Evolutionary conservation across 2,329 filamentous ascomycete species (phyloP), one percentile per base, ranked within the genome.

Genomic region (Talaromyces amestolkiae): DNA sequence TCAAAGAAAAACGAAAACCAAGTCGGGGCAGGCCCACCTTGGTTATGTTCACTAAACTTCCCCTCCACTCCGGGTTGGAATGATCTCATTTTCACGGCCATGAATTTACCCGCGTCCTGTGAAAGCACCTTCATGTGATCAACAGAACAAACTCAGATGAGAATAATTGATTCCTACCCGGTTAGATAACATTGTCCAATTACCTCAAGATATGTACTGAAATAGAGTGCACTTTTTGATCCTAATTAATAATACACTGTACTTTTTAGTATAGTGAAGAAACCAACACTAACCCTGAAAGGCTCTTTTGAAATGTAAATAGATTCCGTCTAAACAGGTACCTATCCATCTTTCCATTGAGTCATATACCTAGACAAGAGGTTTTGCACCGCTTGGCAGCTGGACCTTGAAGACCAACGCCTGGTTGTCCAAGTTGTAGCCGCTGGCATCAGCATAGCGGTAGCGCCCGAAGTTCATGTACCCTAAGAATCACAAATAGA

Each of bases 371-470:
- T 59, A 59, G 33, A 56, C 19, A 45, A 63, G 61, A 11, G 61
- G 61, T 1, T 45, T 63, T 17, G 62, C 15, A 24, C 64, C 49
- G 39, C 56, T 58, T 13, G 65, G 65, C 31, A 75, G 73, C 49
- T 72, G 66, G 19, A 75, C 60, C 51, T 70, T 70, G 76, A 90
- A 90, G 3, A 88, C 85, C 70, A 90, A 73, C 7, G 83, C 85
- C 76, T 91, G 89, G 65, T 81, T 89, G 67, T 89, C 83, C 43
- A 90, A 72, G 66, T 83, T 82, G 69, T 80, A 86, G 0, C 87
- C 87, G 33, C 82, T 85, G 4, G 72, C 77, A 71, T 91, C 88
- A 2, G 78, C 75, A 69, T 87, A 91, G 9, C 74, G 73, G 45
- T 85, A 81, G 64, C 80, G 77, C 5, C 88, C 88, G 66, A 79